These are phyloP conservation scores for Cornus controversa DNA, from an alignment of 148 eudicot species.

Conservation along the genomic window DNA sequence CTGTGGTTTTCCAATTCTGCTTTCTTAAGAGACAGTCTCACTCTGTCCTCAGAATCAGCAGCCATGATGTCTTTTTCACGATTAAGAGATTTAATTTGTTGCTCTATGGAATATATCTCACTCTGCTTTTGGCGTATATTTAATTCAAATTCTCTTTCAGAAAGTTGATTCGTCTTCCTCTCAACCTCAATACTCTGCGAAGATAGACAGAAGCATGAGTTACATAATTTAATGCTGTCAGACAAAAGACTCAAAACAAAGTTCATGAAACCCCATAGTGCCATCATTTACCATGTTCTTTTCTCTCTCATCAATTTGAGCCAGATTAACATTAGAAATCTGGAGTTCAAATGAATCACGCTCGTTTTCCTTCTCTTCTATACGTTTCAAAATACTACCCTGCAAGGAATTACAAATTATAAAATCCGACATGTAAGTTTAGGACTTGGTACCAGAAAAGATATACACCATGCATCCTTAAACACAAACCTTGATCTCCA, in stretches of 20 bases:
- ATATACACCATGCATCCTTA: slow-evolving; percentile 7
- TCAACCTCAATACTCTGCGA: slow-evolving; percentile 62
- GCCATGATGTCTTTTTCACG: slow-evolving; percentile 55
- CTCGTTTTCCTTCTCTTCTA: slow-evolving; percentile 54
- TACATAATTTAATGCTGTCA: neutral
- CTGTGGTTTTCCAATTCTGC: slow-evolving; percentile 54
- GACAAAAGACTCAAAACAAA: neutral
- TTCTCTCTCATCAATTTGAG: slow-evolving; percentile 67
- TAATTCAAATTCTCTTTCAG: slow-evolving; percentile 46
- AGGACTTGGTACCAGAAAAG: neutral
- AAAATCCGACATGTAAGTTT: slow-evolving; percentile 7
- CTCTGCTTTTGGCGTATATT: slow-evolving; percentile 38
- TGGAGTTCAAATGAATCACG: slow-evolving; percentile 53
- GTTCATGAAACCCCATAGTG: slow-evolving; percentile 6
- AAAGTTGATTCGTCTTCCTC: slow-evolving; percentile 58
- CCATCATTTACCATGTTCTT: slow-evolving; percentile 48
- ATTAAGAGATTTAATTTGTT: slow-evolving; percentile 49
- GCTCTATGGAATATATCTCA: slow-evolving; percentile 38
- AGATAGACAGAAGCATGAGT: neutral
- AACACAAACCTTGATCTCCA: slow-evolving; percentile 51
- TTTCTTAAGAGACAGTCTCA: slow-evolving; percentile 58
- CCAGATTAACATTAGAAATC: slow-evolving; percentile 46
- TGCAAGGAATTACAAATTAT: slow-evolving; percentile 27
- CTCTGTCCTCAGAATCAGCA: slow-evolving; percentile 73
- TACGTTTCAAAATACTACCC: slow-evolving; percentile 45